Evolutionary conservation across 352 stramenopile genomes (phyloP), one percentile per base, ranked within the genome.

Genomic region (Pythium sukuiense): DNA sequence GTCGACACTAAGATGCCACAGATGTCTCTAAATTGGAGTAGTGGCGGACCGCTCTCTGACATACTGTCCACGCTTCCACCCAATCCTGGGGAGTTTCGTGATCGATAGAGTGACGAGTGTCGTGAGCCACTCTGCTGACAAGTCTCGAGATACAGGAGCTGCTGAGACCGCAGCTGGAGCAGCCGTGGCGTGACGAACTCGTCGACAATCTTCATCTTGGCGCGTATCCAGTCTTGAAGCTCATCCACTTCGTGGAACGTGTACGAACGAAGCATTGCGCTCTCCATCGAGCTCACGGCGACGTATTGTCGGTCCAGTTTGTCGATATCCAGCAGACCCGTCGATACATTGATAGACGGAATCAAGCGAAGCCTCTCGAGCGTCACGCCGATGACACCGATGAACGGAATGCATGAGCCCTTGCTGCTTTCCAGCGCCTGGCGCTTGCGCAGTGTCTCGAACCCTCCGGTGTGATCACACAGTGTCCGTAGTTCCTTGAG

Each of bases 401-500:
- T 77, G 55, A 93, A 93, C 27, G 85, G 85, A n/a, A 93, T 77
- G 24, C 81, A 81, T 24, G 63, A 71, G 29, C 63, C 56, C 9
- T 73, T 77, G 24, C 35, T 65, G 33, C 75, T 87, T 55, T 89
- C 69, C 11, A 61, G 30, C 9, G 67, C 74, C 45, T 93, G 85
- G 24, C 82, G 82, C 33, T 81, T 78, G 29, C 83, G 74, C 13
- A 93, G 69, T 20, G 79, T 88, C 53, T 93, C 81, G 33, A 93
- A 93, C 12, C 85, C 85, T 7, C 85, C 85, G 3, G 69, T 72
- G 58, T 93, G 81, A 59, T 91, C 81, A 59, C 85, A 93, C 7
- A 93, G 67, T 30, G 72, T 74, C 29, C 81, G 79, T 5, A 93
- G 48, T 39, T 88, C 79, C n/a, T 71, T 66, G 12, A 93, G 64